Percentiles rank a stretch among this genome's conserved stretches.
Evolutionary conservation across 2,329 filamentous ascomycete species (phyloP).

Genomic region (Aplosporella prunicola): DNA sequence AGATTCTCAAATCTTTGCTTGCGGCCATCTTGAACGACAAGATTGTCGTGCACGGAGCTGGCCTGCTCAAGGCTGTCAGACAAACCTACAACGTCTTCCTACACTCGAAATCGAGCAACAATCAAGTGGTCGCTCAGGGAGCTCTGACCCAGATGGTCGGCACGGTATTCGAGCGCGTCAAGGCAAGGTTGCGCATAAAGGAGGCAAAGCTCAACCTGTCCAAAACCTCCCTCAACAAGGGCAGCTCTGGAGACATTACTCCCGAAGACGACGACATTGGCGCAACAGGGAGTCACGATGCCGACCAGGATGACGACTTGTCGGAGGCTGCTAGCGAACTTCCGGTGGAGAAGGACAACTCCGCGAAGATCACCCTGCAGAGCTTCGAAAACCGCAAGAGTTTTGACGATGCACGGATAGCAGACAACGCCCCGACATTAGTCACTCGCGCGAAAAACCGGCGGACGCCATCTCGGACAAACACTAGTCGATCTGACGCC

Average conservation of each 20-base stretch:
- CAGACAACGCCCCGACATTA: conserved; percentile 58
- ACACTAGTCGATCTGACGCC: conserved; percentile 1
- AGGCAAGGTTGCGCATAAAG: conserved; percentile 75
- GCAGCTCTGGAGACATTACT: conserved; percentile 25
- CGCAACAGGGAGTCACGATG: conserved; percentile 30
- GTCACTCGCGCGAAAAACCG: conserved; percentile 48
- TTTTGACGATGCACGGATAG: conserved; percentile 56
- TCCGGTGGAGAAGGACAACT: conserved; percentile 38
- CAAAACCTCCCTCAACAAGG: conserved; percentile 32
- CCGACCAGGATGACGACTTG: conserved; percentile 20
- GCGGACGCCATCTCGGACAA: conserved; percentile 6
- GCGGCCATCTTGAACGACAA: conserved; percentile 97
- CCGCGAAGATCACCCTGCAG: conserved; percentile 54
- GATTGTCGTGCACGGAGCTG: conserved; percentile 94
- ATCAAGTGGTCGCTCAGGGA: conserved; percentile 94
- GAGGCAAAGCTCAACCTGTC: conserved; percentile 58
- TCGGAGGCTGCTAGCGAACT: conserved; percentile 34
- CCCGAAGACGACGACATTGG: conserved; percentile 21
- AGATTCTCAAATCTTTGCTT: conserved; percentile 94
- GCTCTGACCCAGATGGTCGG: conserved; percentile 98
- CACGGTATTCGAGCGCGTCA: conserved; percentile 93
- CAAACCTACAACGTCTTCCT: conserved; percentile 99
- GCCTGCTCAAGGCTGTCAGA: conserved; percentile 88
- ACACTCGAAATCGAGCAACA: conserved; percentile 83
- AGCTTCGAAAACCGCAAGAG: conserved; percentile 59